Conservation (phyloP, 2,329 filamentous ascomycete genomes). For the Proliferodiscus dingleyae region DNA sequence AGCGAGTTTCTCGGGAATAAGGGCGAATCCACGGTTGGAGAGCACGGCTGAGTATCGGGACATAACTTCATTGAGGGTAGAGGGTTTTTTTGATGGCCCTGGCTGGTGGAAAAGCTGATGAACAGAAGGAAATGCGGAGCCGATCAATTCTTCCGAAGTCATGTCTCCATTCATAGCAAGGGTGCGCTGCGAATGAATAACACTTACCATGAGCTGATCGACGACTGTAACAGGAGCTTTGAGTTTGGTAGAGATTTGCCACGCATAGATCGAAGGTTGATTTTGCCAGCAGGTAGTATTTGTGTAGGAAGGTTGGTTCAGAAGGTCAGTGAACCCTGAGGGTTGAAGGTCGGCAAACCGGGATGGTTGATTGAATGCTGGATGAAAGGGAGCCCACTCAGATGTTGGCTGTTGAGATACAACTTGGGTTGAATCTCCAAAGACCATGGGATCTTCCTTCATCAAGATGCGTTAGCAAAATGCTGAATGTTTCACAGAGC, state of each 20-base stretch:
- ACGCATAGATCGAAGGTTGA: conserved; percentile 28
- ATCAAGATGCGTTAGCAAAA: background rate
- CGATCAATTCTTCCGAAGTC: conserved; percentile 20
- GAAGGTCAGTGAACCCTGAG: conserved; percentile 22
- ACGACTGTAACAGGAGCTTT: conserved; percentile 26
- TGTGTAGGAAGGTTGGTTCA: conserved; percentile 15
- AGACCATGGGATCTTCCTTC: conserved; percentile 19
- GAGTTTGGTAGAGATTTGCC: conserved; percentile 30
- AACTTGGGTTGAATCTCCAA: conserved; percentile 15
- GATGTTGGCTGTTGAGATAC: conserved; percentile 18
- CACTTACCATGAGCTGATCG: conserved; percentile 27
- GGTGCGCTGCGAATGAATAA: conserved; percentile 27
- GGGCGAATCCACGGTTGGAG: conserved; percentile 23
- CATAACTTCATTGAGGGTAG: conserved; percentile 25
- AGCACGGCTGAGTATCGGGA: conserved; percentile 24
- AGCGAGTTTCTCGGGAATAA: conserved; percentile 27
- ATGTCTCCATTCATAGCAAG: conserved; percentile 16
- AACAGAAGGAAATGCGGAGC: conserved; percentile 24
- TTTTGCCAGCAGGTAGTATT: conserved; percentile 24
- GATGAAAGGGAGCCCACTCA: conserved; percentile 27
- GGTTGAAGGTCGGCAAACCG: conserved; percentile 22
- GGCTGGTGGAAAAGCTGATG: conserved; percentile 26
- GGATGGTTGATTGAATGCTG: conserved; percentile 24
- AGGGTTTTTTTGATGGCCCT: conserved; percentile 17
- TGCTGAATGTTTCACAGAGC: background rate